Percentiles rank a stretch among this genome's conserved stretches.
These are phyloP conservation scores for Eucalyptus polyanthemos DNA, from an alignment of 345 rosid genomes.

Conservation along the genomic window DNA sequence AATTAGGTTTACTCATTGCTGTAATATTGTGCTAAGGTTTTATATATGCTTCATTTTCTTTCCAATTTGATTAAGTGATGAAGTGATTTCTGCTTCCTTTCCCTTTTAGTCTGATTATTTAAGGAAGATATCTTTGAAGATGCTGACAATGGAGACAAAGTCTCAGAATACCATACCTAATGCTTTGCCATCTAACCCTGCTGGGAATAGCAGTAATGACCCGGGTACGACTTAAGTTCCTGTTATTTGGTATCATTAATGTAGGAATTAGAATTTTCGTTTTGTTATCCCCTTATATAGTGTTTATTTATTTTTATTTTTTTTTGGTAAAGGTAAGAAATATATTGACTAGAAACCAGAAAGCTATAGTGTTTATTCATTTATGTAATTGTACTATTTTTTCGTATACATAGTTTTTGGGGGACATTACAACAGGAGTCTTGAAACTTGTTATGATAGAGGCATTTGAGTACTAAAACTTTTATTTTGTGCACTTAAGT, in stretches of 20 bases:
- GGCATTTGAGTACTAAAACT: background rate
- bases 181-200: constrained; percentile 22
- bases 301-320: too few relatives aligned
- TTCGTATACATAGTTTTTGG: background rate
- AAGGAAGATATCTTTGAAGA: constrained; percentile 77
- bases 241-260: background rate
- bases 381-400: background rate
- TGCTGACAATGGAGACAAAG: constrained; percentile 73
- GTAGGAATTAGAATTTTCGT: background rate
- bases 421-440: background rate
- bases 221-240: constrained; percentile 22
- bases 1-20: background rate
- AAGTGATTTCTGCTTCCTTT: background rate
- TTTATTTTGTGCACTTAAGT: background rate
- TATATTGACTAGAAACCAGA: too few relatives aligned
- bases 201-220: constrained; percentile 35
- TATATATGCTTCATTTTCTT: background rate
- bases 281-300: background rate
- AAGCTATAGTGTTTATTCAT: background rate
- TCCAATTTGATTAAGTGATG: background rate
- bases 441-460: background rate
- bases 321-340: too few relatives aligned
- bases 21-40: background rate
- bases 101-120: constrained; percentile 59
- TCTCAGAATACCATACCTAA: constrained; percentile 37